These are phyloP conservation scores for Pichia eremophila DNA, from an alignment of 805 yeast genomes.

Conservation along the genomic window DNA sequence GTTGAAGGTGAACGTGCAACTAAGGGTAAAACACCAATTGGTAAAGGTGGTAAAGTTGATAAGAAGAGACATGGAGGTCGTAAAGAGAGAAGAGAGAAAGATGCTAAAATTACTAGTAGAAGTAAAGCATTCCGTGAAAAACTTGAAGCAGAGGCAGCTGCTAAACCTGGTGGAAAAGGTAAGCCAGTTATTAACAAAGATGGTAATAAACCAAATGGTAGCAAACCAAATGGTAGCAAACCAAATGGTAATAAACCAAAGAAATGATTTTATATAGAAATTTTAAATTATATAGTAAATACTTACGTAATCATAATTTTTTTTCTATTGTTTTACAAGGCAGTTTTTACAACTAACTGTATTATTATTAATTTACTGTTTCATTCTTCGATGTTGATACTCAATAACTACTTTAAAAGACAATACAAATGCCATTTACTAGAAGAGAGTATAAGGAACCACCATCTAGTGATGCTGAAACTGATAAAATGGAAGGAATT, in stretches of 20 bases:
- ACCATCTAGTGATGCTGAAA: conserved; percentile 74
- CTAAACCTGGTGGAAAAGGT: neutral
- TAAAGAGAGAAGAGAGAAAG: conserved; percentile 51
- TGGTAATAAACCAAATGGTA: too few relatives aligned
- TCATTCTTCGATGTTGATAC: too few relatives aligned
- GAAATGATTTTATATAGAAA: too few relatives aligned
- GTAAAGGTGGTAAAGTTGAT: conserved; percentile 45
- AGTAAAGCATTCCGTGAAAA: conserved; percentile 28
- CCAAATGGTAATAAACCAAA: too few relatives aligned
- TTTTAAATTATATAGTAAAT: too few relatives aligned
- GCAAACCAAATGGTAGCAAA: too few relatives aligned
- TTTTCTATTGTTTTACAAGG: too few relatives aligned
- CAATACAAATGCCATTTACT: neutral
- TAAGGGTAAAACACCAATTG: conserved; percentile 39
- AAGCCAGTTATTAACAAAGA: too few relatives aligned
- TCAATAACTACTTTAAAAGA: too few relatives aligned
- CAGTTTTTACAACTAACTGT: too few relatives aligned
- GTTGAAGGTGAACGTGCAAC: conserved; percentile 74
- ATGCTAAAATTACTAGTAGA: conserved; percentile 40
- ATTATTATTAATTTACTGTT: too few relatives aligned
- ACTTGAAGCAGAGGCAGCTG: neutral
- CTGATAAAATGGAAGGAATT: conserved; percentile 65
- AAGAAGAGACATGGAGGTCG: conserved; percentile 46
- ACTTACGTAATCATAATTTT: too few relatives aligned
- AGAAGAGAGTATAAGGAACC: neutral